Evolutionary conservation across 805 yeast genomes (phyloP).

Genomic region (Isabelozyma gotoi): DNA sequence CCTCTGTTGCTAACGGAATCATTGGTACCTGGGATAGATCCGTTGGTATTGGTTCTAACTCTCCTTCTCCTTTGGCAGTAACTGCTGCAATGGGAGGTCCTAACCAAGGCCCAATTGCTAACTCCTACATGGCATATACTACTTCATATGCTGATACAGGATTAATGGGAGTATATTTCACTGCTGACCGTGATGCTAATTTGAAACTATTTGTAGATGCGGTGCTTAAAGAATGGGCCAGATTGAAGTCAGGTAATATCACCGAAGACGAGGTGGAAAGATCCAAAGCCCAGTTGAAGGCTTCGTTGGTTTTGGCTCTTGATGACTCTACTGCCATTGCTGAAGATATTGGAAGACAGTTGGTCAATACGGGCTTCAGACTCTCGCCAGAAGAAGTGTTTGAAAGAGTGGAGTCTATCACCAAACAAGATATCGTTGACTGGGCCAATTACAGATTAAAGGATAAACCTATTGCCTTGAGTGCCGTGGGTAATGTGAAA

Average conservation of each 20-base stretch:
- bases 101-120: conserved; percentile 69
- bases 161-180: conserved; percentile 93
- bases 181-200: conserved; percentile 72
- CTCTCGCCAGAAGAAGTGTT: conserved; percentile 74
- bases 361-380: conserved; percentile 88
- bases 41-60: conserved; percentile 75
- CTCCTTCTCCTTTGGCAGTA: conserved; percentile 82
- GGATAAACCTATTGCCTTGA: conserved; percentile 80
- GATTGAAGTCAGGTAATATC: conserved; percentile 76
- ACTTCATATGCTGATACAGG: conserved; percentile 98
- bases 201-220: conserved; percentile 70
- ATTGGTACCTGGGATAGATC: conserved; percentile 98
- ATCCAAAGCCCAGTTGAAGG: conserved; percentile 93
- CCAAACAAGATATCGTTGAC: conserved; percentile 72
- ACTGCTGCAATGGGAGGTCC: conserved; percentile 60
- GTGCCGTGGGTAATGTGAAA: conserved; percentile 83
- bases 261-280: conserved; percentile 86
- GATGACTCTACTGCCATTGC: conserved; percentile 97
- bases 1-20: conserved; percentile 93
- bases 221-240: conserved; percentile 82
- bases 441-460: conserved; percentile 86
- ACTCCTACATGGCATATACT: conserved; percentile 94
- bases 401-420: conserved; percentile 71
- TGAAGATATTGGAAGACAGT: conserved; percentile 96
- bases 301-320: conserved; percentile 80